Evolutionary conservation across 352 stramenopile species (phyloP), one percentile per base, ranked within the genome.

Genomic region (Globisporangium rhizosaccharum): DNA sequence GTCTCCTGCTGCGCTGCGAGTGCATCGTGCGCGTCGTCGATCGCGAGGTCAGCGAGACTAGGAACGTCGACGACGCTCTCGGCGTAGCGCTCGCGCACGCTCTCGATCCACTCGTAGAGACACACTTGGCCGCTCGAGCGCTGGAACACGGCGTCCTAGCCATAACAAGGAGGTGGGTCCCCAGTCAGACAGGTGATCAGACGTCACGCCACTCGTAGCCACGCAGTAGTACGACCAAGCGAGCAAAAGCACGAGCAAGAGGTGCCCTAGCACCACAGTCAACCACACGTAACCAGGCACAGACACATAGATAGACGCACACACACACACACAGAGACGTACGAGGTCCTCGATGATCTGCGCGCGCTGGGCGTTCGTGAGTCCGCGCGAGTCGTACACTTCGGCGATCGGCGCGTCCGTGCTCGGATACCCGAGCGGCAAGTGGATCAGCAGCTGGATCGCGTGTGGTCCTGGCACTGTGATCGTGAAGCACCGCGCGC

Each of bases 91-190:
- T 94, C 85, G 15, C 82, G 82, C 25, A 91, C 82, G 63, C 79
- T 75, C 63, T 91, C 85, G 44, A 92, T 86, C 85, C 85, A 94
- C 63, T 94, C 82, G 59, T 94, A 94, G 0, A 94, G 71, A 68
- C 85, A 94, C 42, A 90, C 82, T 62, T 92, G 82, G 11, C 81
- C 79, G n/a, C 66, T 82, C 23, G 81, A 86, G 17, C 82, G 77
- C 54, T 87, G 64, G 55, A 86, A 91, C 26, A 91, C 87, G 30
- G 59, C 57, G n/a, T 71, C 45, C 84, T 84, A 18, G 37, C 28
- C 11, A 41, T 36, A 36, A n/a, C n/a, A n/a, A n/a, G n/a, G n/a
- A n/a, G n/a, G n/a, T n/a, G n/a, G n/a, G n/a, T n/a, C n/a, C n/a
- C n/a, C n/a, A n/a, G n/a, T n/a, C n/a, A n/a, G n/a, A n/a, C n/a